Percentiles rank a stretch among this genome's conserved stretches.
These are phyloP conservation scores for Pseudocercospora fuligena DNA, from an alignment of 2,329 filamentous ascomycete genomes.

Conservation along the genomic window DNA sequence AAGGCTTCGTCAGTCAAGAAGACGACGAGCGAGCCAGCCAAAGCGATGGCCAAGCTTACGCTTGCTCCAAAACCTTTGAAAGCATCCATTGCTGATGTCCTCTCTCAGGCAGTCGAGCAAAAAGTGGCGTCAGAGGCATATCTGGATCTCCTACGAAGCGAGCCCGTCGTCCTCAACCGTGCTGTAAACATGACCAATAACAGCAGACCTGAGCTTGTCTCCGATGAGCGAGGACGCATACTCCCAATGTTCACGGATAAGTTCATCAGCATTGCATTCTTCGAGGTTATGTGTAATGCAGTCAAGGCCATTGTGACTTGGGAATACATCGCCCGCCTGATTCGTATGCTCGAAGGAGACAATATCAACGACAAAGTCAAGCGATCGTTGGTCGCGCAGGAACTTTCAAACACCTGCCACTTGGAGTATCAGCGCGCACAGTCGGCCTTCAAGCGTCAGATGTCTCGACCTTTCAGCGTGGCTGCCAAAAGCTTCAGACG, in stretches of 20 bases:
- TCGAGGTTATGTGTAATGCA: conserved; percentile 19
- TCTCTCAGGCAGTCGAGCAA: conserved; percentile 16
- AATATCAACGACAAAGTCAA: conserved; percentile 17
- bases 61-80: conserved; percentile 16
- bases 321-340: conserved; percentile 22
- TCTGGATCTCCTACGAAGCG: conserved; percentile 21
- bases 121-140: conserved; percentile 17
- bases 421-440: conserved; percentile 25
- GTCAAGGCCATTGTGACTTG: conserved; percentile 24
- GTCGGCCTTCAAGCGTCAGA: conserved; percentile 19
- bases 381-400: conserved; percentile 17
- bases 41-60: conserved; percentile 16
- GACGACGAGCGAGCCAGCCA: not conserved
- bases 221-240: conserved; percentile 23
- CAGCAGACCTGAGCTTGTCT: conserved; percentile 18
- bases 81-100: conserved; percentile 18
- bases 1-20: not conserved
- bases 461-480: conserved; percentile 9
- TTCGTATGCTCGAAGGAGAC: conserved; percentile 14
- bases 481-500: conserved; percentile 22
- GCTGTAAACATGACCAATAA: conserved; percentile 18
- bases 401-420: conserved; percentile 25
- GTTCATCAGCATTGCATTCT: conserved; percentile 23
- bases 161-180: conserved; percentile 22
- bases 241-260: conserved; percentile 17